phyloP scores from a whole-genome alignment of 148 eudicot genomes.

The Vaccinium macrocarpon region DNA sequence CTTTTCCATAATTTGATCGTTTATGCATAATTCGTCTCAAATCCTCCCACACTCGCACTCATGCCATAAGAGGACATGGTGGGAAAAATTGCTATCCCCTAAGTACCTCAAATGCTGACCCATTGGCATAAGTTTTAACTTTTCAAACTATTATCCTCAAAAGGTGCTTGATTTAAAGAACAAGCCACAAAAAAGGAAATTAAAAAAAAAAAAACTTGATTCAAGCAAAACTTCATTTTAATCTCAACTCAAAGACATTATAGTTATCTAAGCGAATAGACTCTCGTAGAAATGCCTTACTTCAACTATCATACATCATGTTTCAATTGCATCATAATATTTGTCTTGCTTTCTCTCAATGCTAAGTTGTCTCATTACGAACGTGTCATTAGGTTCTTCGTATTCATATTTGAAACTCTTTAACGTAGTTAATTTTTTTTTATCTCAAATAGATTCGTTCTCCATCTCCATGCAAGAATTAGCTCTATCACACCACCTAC shows the following conservation, averaged over 20 bases:
- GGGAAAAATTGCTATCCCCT: not conserved
- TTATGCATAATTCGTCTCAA: not conserved
- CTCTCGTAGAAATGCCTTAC: not conserved
- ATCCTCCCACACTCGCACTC: not conserved
- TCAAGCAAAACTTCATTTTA: not conserved
- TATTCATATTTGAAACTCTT: not conserved
- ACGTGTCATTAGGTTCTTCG: not conserved
- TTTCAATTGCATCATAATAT: not conserved
- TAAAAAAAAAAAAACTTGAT: rapidly evolving
- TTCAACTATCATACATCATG: not conserved
- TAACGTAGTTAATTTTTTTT: not conserved
- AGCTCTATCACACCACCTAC: not conserved
- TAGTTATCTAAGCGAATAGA: not conserved
- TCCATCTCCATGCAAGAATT: not conserved
- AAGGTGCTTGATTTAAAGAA: not conserved
- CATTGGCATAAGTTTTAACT: not conserved
- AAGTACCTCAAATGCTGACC: not conserved
- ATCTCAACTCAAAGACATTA: not conserved
- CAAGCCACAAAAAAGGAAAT: not conserved
- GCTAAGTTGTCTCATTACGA: not conserved
- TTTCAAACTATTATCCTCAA: not conserved
- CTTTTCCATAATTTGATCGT: not conserved
- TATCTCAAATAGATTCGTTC: not conserved
- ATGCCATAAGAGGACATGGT: not conserved
- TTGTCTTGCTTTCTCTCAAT: not conserved